phyloP scores from a whole-genome alignment of 352 stramenopile genomes.

The Aphanomyces astaci region DNA sequence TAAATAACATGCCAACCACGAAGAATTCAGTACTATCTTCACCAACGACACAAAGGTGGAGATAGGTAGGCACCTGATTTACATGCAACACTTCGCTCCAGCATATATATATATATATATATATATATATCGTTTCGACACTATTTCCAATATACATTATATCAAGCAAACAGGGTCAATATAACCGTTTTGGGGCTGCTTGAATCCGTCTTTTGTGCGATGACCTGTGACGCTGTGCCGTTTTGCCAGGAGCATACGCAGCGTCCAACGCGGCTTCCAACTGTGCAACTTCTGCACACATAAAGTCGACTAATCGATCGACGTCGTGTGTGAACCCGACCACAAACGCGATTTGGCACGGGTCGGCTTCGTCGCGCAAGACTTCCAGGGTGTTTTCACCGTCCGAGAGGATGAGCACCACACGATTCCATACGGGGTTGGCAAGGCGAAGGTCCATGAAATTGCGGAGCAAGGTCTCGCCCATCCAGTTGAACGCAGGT shows the following conservation, averaged over 20 bases:
- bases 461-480: conserved; percentile 65
- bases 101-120: no score
- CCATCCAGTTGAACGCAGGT: conserved; percentile 64
- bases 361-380: conserved; percentile 2
- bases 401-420: conserved; percentile 54
- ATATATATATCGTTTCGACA: no score
- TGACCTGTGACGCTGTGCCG: not conserved
- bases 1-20: not conserved
- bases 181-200: not conserved
- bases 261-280: conserved; percentile 8
- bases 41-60: no score
- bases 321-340: conserved; percentile 19
- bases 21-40: no score
- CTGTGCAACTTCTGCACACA: not conserved
- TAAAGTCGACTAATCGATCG: conserved; percentile 11
- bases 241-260: not conserved
- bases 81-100: no score
- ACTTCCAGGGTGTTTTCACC: not conserved
- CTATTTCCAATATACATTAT: no score
- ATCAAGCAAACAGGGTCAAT: no score
- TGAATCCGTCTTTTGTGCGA: not conserved
- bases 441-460: conserved; percentile 77
- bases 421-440: conserved; percentile 78
- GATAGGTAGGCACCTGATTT: no score
- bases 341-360: not conserved